A percentile compares a stretch with the other conserved stretches of the same genome.
These are phyloP conservation scores for Zelopaecilomyces penicillatus DNA, from an alignment of 2,329 filamentous ascomycete species.

Conservation along the genomic window DNA sequence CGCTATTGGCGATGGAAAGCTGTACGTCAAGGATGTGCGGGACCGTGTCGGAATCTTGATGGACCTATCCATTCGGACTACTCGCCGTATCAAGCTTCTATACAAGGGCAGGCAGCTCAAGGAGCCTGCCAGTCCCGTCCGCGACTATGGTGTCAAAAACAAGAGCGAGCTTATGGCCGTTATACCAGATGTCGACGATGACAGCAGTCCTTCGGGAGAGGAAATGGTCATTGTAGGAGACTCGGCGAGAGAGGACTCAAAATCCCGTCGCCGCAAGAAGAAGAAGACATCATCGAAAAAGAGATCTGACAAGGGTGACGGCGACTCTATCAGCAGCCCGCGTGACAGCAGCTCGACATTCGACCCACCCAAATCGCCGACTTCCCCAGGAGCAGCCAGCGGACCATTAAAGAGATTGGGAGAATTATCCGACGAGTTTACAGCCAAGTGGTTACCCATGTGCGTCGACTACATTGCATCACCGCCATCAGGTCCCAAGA, in stretches of 20 bases:
- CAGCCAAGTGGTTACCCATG: conserved; percentile 54
- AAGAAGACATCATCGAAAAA: conserved; percentile 29
- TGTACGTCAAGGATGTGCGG: conserved; percentile 57
- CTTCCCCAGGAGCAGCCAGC: conserved; percentile 23
- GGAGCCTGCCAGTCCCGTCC: conserved; percentile 48
- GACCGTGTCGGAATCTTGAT: conserved; percentile 60
- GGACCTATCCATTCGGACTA: conserved; percentile 46
- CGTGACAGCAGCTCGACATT: conserved; percentile 35
- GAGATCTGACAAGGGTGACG: conserved; percentile 31
- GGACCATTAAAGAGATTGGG: conserved; percentile 50
- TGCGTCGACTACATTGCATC: conserved; percentile 52
- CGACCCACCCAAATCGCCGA: conserved; percentile 17
- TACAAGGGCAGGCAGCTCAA: conserved; percentile 68
- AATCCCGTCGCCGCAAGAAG: conserved; percentile 29
- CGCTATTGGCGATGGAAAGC: conserved; percentile 64
- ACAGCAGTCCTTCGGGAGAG: conserved; percentile 32
- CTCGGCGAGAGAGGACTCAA: conserved; percentile 23
- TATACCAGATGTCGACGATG: conserved; percentile 30
- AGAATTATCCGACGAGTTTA: conserved; percentile 57
- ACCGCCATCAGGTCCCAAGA: conserved; percentile 58
- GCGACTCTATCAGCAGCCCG: conserved; percentile 35
- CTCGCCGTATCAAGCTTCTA: conserved; percentile 53
- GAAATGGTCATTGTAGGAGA: conserved; percentile 42
- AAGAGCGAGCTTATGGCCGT: conserved; percentile 49
- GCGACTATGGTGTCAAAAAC: conserved; percentile 54